Evolutionary conservation across 257 asterid genomes (phyloP).

Genomic region (Salvia rosmarinus): DNA sequence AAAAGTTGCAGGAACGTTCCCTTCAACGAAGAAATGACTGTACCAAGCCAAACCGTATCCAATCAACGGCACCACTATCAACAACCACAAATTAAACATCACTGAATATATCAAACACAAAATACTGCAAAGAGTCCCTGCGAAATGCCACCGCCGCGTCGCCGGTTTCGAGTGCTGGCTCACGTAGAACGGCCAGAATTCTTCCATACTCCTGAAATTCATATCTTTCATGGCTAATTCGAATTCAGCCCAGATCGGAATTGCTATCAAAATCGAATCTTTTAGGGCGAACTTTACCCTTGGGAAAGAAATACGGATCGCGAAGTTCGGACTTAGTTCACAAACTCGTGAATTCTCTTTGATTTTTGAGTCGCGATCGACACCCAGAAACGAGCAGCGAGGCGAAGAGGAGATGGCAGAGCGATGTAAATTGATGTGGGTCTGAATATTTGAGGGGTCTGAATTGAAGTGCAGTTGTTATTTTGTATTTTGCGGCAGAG

Average conservation of each 20-base stretch:
- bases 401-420: neutral
- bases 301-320: conserved; percentile 32
- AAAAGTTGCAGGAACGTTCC: conserved; percentile 81
- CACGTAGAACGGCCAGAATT: conserved; percentile 92
- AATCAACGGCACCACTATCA: conserved; percentile 70
- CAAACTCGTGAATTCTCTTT: too few species aligned
- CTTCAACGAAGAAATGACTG: conserved; percentile 92
- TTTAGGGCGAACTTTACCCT: conserved; percentile 5
- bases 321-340: too few species aligned
- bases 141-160: conserved; percentile 94
- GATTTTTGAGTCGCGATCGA: too few species aligned
- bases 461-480: neutral
- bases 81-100: conserved; percentile 71
- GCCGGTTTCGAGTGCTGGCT: conserved; percentile 84
- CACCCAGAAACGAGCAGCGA: too few species aligned
- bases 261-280: conserved; percentile 35
- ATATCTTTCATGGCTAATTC: conserved; percentile 37
- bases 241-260: conserved; percentile 37
- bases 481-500: neutral
- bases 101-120: conserved; percentile 70
- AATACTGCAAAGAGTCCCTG: conserved; percentile 74
- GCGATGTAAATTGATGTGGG: neutral
- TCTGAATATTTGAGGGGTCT: neutral
- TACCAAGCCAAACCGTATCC: conserved; percentile 90
- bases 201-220: conserved; percentile 92